Conservation (phyloP, 1,284 basidiomycete genomes). For the Pyrrhoderma noxium region DNA sequence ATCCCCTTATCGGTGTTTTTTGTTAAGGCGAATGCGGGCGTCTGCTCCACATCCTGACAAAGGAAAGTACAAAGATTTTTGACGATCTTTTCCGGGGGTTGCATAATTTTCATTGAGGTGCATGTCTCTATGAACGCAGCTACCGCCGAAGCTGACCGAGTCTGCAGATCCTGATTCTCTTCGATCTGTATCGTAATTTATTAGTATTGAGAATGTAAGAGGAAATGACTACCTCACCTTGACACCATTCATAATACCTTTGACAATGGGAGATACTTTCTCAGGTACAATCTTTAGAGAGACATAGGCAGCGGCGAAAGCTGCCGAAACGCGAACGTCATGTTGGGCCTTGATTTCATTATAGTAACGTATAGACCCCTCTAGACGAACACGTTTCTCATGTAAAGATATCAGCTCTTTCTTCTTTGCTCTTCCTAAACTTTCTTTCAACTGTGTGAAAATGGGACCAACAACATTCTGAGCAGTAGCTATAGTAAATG, state of each 20-base stretch:
- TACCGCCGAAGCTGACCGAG: constrained; percentile 82
- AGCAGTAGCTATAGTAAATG: constrained; percentile 81
- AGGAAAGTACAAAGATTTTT: constrained; percentile 97
- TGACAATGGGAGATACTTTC: constrained; percentile 94
- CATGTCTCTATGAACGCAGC: constrained; percentile 88
- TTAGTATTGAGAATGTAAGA: constrained; percentile 12
- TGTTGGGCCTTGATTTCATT: constrained; percentile 79
- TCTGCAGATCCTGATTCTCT: constrained; percentile 84
- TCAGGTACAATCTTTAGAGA: constrained; percentile 78
- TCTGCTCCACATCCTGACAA: constrained; percentile 85
- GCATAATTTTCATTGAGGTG: constrained; percentile 52
- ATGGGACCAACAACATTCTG: constrained; percentile 63
- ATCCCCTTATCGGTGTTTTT: constrained; percentile 66
- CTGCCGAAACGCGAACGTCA: constrained; percentile 83
- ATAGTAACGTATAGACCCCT: constrained; percentile 78
- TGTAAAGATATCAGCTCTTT: constrained; percentile 67
- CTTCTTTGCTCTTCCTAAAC: constrained; percentile 69
- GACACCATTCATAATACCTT: constrained; percentile 96
- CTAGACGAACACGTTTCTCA: constrained; percentile 71
- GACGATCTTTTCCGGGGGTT: constrained; percentile 86
- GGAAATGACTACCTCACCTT: constrained; percentile 52
- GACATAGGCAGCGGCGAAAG: constrained; percentile 88
- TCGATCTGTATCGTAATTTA: constrained; percentile 57
- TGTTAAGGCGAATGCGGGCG: constrained; percentile 78
- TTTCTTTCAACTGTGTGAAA: constrained; percentile 72